Percentiles rank a stretch among this genome's conserved stretches.
phyloP scores from a whole-genome alignment of 441 rosid species.

The Euphorbia schlechtendalii region DNA sequence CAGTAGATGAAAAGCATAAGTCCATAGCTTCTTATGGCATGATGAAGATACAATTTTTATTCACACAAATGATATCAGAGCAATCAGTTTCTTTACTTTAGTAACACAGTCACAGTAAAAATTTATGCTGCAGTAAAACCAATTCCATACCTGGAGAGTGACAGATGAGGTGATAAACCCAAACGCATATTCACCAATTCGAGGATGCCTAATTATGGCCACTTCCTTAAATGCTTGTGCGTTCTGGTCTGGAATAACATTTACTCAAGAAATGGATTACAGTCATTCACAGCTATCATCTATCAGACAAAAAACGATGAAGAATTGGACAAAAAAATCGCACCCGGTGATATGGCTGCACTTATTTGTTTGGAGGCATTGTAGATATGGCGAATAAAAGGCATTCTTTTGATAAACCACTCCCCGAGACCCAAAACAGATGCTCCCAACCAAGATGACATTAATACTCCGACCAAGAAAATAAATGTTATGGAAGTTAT shows the following conservation, averaged over 20 bases:
- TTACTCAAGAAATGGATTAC: constrained; percentile 7
- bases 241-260: constrained; percentile 64
- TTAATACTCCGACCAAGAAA: constrained; percentile 93
- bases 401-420: constrained; percentile 99
- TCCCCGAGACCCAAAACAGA: constrained; percentile 87
- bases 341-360: constrained; percentile 96
- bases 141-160: constrained; percentile 56
- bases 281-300: too few relatives aligned
- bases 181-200: constrained; percentile 94
- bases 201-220: constrained; percentile 94
- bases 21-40: not conserved
- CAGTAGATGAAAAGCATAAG: not conserved
- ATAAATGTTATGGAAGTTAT: constrained; percentile 85
- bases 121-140: constrained; percentile 10
- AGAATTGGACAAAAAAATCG: constrained; percentile 4
- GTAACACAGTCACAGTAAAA: not conserved
- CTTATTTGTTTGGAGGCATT: constrained; percentile 98
- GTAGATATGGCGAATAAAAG: constrained; percentile 91
- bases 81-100: not conserved
- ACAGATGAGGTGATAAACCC: constrained; percentile 95
- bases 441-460: constrained; percentile 99
- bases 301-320: too few relatives aligned
- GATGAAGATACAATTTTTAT: not conserved
- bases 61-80: not conserved
- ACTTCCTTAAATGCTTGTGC: constrained; percentile 95